Conservation (phyloP, 176 grass and related monocot species). For the Pontederia paniculata region DNA sequence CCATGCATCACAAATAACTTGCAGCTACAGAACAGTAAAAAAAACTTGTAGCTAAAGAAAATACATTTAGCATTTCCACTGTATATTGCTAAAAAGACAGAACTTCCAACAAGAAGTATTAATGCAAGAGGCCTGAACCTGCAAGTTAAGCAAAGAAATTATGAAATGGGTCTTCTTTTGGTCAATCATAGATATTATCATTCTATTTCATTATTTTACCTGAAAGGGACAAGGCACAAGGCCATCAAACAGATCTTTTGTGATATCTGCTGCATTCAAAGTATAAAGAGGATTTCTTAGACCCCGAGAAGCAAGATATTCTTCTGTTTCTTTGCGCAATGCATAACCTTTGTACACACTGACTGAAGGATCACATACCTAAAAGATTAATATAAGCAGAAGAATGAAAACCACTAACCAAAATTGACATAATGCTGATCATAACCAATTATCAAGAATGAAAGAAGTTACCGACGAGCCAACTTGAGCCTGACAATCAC, state of each 20-base stretch:
- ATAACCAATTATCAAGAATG: too few relatives aligned
- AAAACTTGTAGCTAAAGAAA: too few relatives aligned
- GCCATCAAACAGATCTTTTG: slow-evolving; percentile 47
- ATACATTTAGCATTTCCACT: too few relatives aligned
- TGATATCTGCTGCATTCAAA: slow-evolving; percentile 45
- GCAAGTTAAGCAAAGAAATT: too few relatives aligned
- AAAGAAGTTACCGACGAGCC: slow-evolving; percentile 39
- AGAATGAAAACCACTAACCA: too few relatives aligned
- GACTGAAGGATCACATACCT: slow-evolving; percentile 62
- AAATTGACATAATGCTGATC: too few relatives aligned
- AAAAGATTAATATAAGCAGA: slow-evolving; percentile 8
- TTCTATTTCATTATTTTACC: slow-evolving; percentile 19
- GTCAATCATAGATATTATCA: background rate
- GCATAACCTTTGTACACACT: slow-evolving; percentile 68
- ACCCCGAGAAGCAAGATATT: slow-evolving; percentile 45
- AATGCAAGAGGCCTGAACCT: too few relatives aligned
- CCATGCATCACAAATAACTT: too few relatives aligned
- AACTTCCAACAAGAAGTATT: too few relatives aligned
- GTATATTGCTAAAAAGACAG: too few relatives aligned
- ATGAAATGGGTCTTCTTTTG: too few relatives aligned
- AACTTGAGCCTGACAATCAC: slow-evolving; percentile 79
- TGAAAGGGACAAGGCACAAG: slow-evolving; percentile 56
- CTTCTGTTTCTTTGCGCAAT: slow-evolving; percentile 63
- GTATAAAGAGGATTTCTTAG: slow-evolving; percentile 49
- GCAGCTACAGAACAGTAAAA: too few relatives aligned